Percentiles rank a stretch among this genome's conserved stretches.
Evolutionary conservation across 352 stramenopile species (phyloP).

Genomic region (Pythium apleroticum): DNA sequence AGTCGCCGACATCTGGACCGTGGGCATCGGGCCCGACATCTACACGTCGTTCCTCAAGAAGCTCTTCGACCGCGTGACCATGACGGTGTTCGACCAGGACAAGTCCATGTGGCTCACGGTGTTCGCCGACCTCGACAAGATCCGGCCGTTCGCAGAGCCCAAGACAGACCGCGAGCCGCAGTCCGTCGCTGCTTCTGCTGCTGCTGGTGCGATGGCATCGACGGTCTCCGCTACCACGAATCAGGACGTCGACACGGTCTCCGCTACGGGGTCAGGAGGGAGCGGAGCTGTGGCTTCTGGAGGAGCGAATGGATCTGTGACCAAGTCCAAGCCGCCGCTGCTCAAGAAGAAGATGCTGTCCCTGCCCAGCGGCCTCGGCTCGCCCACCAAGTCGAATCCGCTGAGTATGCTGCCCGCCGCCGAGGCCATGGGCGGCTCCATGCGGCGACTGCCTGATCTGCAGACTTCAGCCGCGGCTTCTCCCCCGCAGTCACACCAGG

Average conservation of each 20-base stretch:
- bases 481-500: neutral
- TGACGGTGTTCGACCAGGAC: slow-evolving; percentile 68
- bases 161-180: slow-evolving; percentile 19
- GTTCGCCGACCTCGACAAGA: slow-evolving; percentile 70
- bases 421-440: slow-evolving; percentile 22
- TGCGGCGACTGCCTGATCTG: slow-evolving; percentile 26
- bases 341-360: slow-evolving; percentile 33
- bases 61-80: slow-evolving; percentile 76
- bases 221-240: slow-evolving; percentile 9
- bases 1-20: slow-evolving; percentile 83
- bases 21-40: slow-evolving; percentile 57
- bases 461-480: slow-evolving; percentile 2
- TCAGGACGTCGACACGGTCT: slow-evolving; percentile 11
- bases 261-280: too few species aligned
- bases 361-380: slow-evolving; percentile 26
- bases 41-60: slow-evolving; percentile 75
- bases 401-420: slow-evolving; percentile 5
- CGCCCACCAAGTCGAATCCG: slow-evolving; percentile 19
- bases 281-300: neutral
- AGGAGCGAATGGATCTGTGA: neutral
- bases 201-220: neutral
- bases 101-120: slow-evolving; percentile 67
- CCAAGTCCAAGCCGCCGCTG: slow-evolving; percentile 24
- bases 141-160: slow-evolving; percentile 61
- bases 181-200: neutral